A percentile compares a stretch with the other conserved stretches of the same genome.
Evolutionary conservation across 495 filamentous ascomycete genomes (phyloP).

Genomic region (Penicillium soppii): DNA sequence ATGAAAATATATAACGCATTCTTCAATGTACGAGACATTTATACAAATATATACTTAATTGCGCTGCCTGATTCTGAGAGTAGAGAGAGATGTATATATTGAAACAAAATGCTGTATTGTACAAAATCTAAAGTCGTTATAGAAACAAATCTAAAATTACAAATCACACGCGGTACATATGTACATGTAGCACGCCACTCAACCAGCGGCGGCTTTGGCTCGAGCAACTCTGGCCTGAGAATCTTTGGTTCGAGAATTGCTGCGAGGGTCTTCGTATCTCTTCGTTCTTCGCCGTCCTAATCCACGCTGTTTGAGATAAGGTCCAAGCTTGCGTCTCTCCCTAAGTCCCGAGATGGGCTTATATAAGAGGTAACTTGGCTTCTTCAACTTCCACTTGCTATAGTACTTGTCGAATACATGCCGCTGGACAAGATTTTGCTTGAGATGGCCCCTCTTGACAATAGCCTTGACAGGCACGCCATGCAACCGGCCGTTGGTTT

Average conservation of each 20-base stretch:
- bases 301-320: background rate
- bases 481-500: background rate
- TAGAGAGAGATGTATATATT: slow-evolving; percentile 17
- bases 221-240: background rate
- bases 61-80: too few relatives aligned
- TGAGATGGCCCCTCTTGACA: background rate
- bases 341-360: background rate
- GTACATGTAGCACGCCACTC: background rate
- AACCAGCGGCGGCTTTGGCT: background rate
- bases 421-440: background rate
- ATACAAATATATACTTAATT: too few relatives aligned
- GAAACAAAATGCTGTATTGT: background rate
- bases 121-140: background rate
- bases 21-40: too few relatives aligned
- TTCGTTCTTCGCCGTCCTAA: background rate
- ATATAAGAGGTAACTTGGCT: background rate
- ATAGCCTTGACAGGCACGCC: background rate
- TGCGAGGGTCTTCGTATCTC: background rate
- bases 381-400: background rate
- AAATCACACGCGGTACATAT: too few relatives aligned
- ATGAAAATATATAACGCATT: too few relatives aligned
- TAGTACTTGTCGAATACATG: background rate
- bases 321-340: background rate
- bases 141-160: background rate
- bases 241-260: background rate